Base-by-base conservation (phyloP, 352 stramenopile genomes). In the Pythium phragmiticola region DNA sequence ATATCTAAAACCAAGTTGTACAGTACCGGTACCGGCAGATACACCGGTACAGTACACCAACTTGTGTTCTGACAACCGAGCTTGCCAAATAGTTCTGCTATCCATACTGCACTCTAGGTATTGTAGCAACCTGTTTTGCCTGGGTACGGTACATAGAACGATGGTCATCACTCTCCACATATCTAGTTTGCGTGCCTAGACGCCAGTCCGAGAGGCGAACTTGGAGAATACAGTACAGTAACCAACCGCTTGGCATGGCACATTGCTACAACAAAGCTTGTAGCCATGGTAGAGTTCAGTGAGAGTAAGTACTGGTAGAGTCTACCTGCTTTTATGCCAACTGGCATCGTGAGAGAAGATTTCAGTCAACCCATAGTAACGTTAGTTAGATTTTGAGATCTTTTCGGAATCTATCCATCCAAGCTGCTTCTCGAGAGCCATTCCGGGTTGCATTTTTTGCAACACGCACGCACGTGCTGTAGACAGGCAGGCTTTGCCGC, bases 91-190 rank as follows among this genome's bases (percentile, higher is more conserved):
- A 23, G 41, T n/a, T 30, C n/a, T 13, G 45, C 45, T 4, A 7
- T 41, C 28, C 48, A 13, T 55, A 55, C 30, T 19, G 50, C 37
- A 57, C 28, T 39, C 34, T 39, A 39, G 34, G 34, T 39, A 39
- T 3, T 39, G 4, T 6, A 13, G 34, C 34, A 39, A 39, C 11
- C 7, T 39, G 34, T 11, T 39, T 39, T 9, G 34, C 7, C 34
- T 39, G 34, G 34, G 37, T 42, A 42, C 37, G 14, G 37, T 42
- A 42, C 37, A 17, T 42, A 3, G 41, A 17, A 23, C 53, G 52
- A 49, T 46, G 52, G 3, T 21, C 53, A 23, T 60, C 53, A 19
- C 53, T 7, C 21, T 60, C 26, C 53, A 50, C 39, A 42, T 39
- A 39, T 39, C 34, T 39, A 13, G 11, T 13, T 39, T 39, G 41